Percentiles rank a stretch among this genome's conserved stretches.
phyloP scores from a whole-genome alignment of 768 basidiomycete genomes.

The Chiua virens region DNA sequence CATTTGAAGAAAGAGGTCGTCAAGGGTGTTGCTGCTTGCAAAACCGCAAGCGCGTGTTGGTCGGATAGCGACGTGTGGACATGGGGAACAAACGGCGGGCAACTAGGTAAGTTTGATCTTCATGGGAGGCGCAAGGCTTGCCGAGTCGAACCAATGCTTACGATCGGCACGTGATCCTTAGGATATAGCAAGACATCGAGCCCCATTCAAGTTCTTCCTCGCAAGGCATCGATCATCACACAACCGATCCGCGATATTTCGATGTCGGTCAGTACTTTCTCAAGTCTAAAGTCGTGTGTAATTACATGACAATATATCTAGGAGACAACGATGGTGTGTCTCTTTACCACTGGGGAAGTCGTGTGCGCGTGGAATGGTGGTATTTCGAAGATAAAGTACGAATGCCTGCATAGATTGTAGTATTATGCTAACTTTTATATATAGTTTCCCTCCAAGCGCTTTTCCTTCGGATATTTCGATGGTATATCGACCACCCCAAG shows the following conservation, averaged over 20 bases:
- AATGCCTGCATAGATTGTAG: not conserved
- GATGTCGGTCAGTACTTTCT: constrained; percentile 57
- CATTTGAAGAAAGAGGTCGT: constrained; percentile 37
- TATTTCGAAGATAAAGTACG: constrained; percentile 72
- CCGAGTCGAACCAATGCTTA: no score
- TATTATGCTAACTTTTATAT: not conserved
- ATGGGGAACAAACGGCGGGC: constrained; percentile 94
- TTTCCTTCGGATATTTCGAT: constrained; percentile 70
- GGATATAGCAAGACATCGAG: constrained; percentile 78
- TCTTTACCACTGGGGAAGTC: constrained; percentile 79
- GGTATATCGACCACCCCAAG: constrained; percentile 82
- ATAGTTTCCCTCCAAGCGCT: constrained; percentile 71
- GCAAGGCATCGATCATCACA: constrained; percentile 77
- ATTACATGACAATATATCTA: constrained; percentile 26
- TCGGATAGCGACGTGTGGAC: constrained; percentile 71
- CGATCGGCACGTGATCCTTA: constrained; percentile 21
- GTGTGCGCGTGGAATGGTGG: constrained; percentile 79
- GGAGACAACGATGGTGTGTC: constrained; percentile 83
- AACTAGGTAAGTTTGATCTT: constrained; percentile 60
- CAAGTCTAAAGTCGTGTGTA: not conserved
- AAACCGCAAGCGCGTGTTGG: constrained; percentile 88
- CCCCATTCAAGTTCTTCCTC: constrained; percentile 73
- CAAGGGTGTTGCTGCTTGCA: constrained; percentile 68
- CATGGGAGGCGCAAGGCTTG: no score
- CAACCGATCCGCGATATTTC: constrained; percentile 71